These are phyloP conservation scores for Tetramitus jugosus DNA, from an alignment of 208 protist genomes.

Conservation along the genomic window DNA sequence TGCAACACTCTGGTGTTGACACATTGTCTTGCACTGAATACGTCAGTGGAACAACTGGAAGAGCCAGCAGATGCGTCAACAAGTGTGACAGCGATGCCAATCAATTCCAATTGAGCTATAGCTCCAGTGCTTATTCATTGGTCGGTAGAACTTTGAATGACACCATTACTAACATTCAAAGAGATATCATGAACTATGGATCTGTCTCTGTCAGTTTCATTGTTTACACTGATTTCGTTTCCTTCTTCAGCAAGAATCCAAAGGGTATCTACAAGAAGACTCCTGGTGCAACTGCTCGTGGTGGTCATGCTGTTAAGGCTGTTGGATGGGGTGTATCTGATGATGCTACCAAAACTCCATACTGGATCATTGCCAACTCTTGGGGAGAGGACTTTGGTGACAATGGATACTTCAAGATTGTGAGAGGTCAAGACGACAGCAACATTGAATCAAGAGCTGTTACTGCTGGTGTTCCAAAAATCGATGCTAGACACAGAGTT, in stretches of 20 bases:
- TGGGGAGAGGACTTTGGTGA: conserved; percentile 39
- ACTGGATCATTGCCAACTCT: conserved; percentile 3
- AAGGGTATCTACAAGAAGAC: neutral
- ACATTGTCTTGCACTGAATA: neutral
- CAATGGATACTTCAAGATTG: conserved; percentile 48
- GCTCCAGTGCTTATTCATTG: neutral
- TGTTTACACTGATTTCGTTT: neutral
- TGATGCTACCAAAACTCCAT: neutral
- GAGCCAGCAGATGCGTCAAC: neutral
- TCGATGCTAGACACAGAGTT: neutral
- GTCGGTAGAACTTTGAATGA: neutral
- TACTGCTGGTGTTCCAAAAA: neutral
- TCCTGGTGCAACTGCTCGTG: neutral
- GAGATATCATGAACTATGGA: neutral
- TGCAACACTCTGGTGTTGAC: neutral
- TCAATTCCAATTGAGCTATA: neutral
- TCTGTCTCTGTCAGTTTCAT: neutral
- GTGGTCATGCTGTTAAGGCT: neutral
- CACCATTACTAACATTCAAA: neutral
- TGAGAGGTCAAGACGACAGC: conserved; percentile 14
- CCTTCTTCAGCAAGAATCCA: neutral
- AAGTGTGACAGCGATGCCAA: neutral
- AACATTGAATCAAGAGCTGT: neutral
- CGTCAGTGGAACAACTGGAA: neutral
- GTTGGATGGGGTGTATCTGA: neutral